Percentiles rank a stretch among this genome's conserved stretches.
Conservation (phyloP, 495 filamentous ascomycete species). For the Aspergillus avenaceus region DNA sequence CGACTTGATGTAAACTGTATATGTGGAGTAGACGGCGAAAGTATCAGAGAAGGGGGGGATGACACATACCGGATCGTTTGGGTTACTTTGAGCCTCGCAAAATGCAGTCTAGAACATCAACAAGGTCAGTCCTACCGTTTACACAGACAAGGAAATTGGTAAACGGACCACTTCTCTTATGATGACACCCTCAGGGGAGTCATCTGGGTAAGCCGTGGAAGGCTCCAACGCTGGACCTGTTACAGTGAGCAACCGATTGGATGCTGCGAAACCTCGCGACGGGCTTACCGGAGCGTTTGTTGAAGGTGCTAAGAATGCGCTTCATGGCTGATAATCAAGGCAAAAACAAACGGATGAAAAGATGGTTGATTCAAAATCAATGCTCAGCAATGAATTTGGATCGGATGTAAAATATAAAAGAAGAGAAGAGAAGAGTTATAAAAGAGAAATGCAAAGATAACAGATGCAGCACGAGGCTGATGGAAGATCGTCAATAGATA, state of each 20-base stretch:
- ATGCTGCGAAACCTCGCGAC: neutral
- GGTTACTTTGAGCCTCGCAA: constrained; percentile 69
- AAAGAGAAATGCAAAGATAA: neutral
- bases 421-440: neutral
- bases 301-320: constrained; percentile 36
- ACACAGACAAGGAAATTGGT: constrained; percentile 22
- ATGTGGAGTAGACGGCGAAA: constrained; percentile 2
- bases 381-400: too few relatives aligned
- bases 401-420: neutral
- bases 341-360: constrained; percentile 13
- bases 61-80: constrained; percentile 55
- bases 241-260: constrained; percentile 2
- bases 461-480: neutral
- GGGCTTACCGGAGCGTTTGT: constrained; percentile 26
- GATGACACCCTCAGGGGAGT: constrained; percentile 46
- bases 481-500: neutral
- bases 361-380: too few relatives aligned
- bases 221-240: constrained; percentile 19
- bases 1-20: neutral
- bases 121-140: neutral
- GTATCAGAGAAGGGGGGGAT: neutral
- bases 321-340: constrained; percentile 30
- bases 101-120: constrained; percentile 53
- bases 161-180: constrained; percentile 45
- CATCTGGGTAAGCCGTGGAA: constrained; percentile 24